Evolutionary conservation across 495 filamentous ascomycete genomes (phyloP), one percentile per base, ranked within the genome.

Genomic region (Penicillium fimorum): DNA sequence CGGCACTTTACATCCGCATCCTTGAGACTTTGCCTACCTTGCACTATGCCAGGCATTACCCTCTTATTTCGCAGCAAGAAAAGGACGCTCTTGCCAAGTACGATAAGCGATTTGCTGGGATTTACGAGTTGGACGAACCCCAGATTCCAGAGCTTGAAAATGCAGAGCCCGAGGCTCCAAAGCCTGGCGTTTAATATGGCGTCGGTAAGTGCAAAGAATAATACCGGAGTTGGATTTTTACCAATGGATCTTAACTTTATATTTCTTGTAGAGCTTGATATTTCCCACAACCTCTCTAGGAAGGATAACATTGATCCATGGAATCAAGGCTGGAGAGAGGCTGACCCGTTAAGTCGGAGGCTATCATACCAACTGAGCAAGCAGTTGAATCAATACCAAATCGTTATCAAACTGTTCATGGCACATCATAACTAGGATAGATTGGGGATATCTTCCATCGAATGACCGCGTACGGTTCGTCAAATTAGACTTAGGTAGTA

Each of bases 401-500:
- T 44, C 12, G 15, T 15, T 44, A 20, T 22, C 22, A 22, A 25
- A 24, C 22, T 44, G 44, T 47, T 29, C 17, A 47, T 33, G 29
- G 35, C 35, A 38, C 7, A 30, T 9, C 4, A 38, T 47, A 30
- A 18, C 25, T 30, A 10, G 12, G n/a, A 47, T 46, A 29, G 1
- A 5, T 9, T n/a, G 4, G 7, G 5, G 8, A 15, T 18, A 13
- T 20, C 11, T 33, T 29, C 15, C 11, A 33, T 37, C 20, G 20
- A 30, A 30, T 51, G 37, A 41, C 49, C 20, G 24, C 24, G 17
- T 24, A 38, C 24, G 29, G 30, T 24, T 44, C 18, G 50, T 53
- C 49, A 55, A 60, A 67, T 56, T 50, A 48, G 54, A 67, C 47
- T 52, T 50, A 41, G 51, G 55, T 66, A 46, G 41, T 58, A 67